These are phyloP conservation scores for Parsonsia alboflavescens DNA, from an alignment of 257 asterid species.

Conservation along the genomic window DNA sequence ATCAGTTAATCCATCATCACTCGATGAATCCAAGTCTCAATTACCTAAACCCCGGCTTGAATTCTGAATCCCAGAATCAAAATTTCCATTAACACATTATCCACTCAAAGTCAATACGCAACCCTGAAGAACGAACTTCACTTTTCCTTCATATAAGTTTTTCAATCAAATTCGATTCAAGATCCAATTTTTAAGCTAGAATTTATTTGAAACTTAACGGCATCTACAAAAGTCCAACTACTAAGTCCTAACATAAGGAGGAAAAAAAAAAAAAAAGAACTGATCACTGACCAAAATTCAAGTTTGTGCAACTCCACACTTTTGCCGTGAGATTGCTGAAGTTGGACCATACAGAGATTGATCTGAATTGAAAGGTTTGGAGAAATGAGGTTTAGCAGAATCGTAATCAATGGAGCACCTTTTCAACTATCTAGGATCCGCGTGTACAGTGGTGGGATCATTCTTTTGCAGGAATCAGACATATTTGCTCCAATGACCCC, in stretches of 20 bases:
- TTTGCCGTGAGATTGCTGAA: neutral
- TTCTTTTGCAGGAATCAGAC: neutral
- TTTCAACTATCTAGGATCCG: neutral
- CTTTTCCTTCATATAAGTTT: neutral
- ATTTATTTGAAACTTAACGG: neutral
- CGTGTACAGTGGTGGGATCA: neutral
- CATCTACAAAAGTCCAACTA: too few relatives aligned
- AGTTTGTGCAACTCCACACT: neutral
- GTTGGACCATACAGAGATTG: neutral
- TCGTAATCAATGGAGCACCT: neutral
- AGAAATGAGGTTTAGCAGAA: neutral
- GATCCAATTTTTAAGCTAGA: neutral
- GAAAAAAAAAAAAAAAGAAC: too few relatives aligned
- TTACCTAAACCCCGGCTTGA: neutral
- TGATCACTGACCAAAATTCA: conserved; percentile 7
- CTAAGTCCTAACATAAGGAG: too few relatives aligned
- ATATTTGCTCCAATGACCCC: neutral
- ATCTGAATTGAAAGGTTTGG: neutral
- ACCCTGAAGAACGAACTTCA: neutral
- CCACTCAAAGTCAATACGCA: neutral
- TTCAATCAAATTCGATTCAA: neutral
- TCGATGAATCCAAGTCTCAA: neutral
- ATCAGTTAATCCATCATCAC: neutral
- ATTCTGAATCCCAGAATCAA: neutral
- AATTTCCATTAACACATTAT: conserved; percentile 1